phyloP scores from a whole-genome alignment of 305 asterid species.

The Solanum hybrid region DNA sequence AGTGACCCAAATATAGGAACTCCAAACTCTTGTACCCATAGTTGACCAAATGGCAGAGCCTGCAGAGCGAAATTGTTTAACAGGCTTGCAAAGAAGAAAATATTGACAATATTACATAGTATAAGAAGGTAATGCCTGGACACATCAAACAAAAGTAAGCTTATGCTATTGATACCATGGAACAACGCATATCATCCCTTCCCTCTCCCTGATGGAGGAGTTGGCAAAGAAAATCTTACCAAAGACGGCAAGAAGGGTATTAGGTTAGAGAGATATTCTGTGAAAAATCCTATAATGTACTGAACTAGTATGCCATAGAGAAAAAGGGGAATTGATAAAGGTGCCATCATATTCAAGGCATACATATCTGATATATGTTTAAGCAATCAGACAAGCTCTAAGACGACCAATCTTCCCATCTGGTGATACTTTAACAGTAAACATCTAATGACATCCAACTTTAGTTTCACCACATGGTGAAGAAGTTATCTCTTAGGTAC shows the following conservation, averaged over 20 bases:
- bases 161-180: not conserved
- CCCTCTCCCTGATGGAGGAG: not conserved
- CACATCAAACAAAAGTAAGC: not conserved
- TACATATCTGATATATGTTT: not conserved
- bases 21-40: slow-evolving; percentile 72
- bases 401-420: not conserved
- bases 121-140: not conserved
- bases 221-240: not conserved
- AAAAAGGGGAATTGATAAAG: not conserved
- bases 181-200: not conserved
- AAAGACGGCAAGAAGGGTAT: not conserved
- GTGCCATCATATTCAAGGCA: not conserved
- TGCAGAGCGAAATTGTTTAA: slow-evolving; percentile 18
- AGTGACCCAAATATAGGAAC: slow-evolving; percentile 84
- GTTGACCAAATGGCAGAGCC: slow-evolving; percentile 43
- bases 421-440: not conserved
- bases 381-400: not conserved
- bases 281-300: not conserved
- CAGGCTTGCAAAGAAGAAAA: not conserved
- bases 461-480: not conserved
- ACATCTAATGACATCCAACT: not conserved
- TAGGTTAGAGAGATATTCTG: not conserved
- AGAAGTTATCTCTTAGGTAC: not conserved
- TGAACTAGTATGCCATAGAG: not conserved
- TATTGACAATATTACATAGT: not conserved